Conservation (phyloP, 2,329 filamentous ascomycete species). For the Rutstroemia sp. region DNA sequence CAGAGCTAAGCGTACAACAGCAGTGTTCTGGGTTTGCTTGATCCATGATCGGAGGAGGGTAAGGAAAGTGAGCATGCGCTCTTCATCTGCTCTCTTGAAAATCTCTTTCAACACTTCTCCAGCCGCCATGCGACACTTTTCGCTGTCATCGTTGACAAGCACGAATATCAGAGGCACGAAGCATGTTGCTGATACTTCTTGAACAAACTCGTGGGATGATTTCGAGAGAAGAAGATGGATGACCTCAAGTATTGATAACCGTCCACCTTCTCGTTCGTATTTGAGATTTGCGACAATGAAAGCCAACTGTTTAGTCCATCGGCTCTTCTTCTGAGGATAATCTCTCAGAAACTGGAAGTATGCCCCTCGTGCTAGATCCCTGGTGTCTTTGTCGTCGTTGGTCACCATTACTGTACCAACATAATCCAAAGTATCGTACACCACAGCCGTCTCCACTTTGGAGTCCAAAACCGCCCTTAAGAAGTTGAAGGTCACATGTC, state of each 20-base stretch:
- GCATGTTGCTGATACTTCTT: constrained; percentile 72
- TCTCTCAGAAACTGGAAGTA: constrained; percentile 94
- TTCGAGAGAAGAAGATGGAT: constrained; percentile 82
- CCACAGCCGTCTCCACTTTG: constrained; percentile 74
- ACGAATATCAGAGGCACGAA: constrained; percentile 84
- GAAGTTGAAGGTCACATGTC: constrained; percentile 93
- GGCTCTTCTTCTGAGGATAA: constrained; percentile 84
- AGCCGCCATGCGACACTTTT: constrained; percentile 77
- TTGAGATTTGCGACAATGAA: constrained; percentile 89
- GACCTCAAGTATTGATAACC: constrained; percentile 89
- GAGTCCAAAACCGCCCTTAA: constrained; percentile 79
- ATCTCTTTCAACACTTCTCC: constrained; percentile 72
- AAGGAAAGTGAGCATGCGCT: constrained; percentile 64
- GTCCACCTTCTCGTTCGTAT: constrained; percentile 81
- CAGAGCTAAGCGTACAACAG: constrained; percentile 65
- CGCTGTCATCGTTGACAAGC: constrained; percentile 80
- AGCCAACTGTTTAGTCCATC: constrained; percentile 81
- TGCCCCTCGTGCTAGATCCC: constrained; percentile 79
- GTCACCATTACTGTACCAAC: constrained; percentile 91
- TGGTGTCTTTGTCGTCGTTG: constrained; percentile 82
- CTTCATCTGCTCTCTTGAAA: constrained; percentile 69
- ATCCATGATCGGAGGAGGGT: constrained; percentile 68
- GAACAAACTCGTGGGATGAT: constrained; percentile 71
- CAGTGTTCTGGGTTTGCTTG: constrained; percentile 62
- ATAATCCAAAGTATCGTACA: constrained; percentile 89